A percentile compares a stretch with the other conserved stretches of the same genome.
Conservation (phyloP, 331 rosid species). For the Malus hybrid region DNA sequence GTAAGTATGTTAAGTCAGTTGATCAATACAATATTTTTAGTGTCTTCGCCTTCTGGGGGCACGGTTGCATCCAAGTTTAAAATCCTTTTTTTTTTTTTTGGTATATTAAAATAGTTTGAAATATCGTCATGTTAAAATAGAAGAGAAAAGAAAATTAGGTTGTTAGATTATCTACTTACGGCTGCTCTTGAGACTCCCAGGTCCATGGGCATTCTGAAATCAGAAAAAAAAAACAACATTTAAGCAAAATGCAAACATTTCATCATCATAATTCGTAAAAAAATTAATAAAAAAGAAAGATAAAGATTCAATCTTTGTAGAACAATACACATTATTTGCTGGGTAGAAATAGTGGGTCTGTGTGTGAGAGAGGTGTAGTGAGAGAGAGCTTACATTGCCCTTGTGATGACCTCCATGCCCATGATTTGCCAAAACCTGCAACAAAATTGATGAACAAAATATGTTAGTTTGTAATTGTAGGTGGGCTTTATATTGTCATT, state of each 20-base stretch:
- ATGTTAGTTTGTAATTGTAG: neutral
- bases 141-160: neutral
- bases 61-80: too few relatives aligned
- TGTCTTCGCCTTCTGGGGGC: too few relatives aligned
- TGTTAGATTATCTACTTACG: constrained; percentile 37
- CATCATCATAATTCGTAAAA: neutral
- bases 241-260: neutral
- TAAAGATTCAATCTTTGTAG: neutral
- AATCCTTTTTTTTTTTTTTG: too few relatives aligned
- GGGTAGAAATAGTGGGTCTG: neutral
- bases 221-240: neutral
- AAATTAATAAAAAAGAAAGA: neutral
- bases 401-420: constrained; percentile 56
- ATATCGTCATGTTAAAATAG: too few relatives aligned
- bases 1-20: too few relatives aligned
- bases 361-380: neutral
- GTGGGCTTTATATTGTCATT: neutral
- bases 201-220: constrained; percentile 48
- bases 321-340: neutral
- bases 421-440: constrained; percentile 56
- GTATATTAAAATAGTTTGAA: too few relatives aligned
- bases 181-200: constrained; percentile 56
- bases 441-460: neutral
- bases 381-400: constrained; percentile 23
- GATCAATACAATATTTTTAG: too few relatives aligned